Evolutionary conservation across 257 asterid genomes (phyloP).

Genomic region (Echites panduratus): DNA sequence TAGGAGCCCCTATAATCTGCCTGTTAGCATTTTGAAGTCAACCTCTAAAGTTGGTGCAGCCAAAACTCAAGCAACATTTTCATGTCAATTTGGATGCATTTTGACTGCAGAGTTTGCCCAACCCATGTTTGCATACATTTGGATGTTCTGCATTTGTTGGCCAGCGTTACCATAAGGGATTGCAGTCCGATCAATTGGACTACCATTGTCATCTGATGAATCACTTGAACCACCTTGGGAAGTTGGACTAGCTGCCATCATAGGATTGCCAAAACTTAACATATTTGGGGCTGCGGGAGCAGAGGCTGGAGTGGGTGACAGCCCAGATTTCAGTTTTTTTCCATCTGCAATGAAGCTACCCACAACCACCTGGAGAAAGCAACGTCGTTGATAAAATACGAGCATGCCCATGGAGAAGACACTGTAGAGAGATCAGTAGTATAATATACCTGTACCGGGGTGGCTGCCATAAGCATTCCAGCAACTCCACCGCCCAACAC

Average conservation of each 20-base stretch:
- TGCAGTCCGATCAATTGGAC: slow-evolving; percentile 40
- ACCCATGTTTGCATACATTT: slow-evolving; percentile 46
- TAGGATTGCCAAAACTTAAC: slow-evolving; percentile 53
- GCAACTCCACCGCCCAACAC: slow-evolving; percentile 92
- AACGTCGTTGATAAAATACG: not conserved
- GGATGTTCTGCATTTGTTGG: slow-evolving; percentile 47
- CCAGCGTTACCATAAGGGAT: slow-evolving; percentile 38
- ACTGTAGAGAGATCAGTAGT: not conserved
- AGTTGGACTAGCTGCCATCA: slow-evolving; percentile 44
- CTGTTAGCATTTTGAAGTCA: slow-evolving; percentile 6
- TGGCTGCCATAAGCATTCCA: slow-evolving; percentile 76
- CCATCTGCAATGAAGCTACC: slow-evolving; percentile 93
- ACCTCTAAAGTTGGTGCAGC: slow-evolving; percentile 6
- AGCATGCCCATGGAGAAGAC: not conserved
- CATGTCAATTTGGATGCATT: slow-evolving; percentile 39
- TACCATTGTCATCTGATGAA: slow-evolving; percentile 59
- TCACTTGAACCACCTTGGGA: slow-evolving; percentile 67
- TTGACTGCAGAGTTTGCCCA: slow-evolving; percentile 57
- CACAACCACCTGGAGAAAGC: slow-evolving; percentile 53
- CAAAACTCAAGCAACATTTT: not conserved
- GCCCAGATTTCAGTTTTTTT: slow-evolving; percentile 42
- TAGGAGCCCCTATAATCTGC: slow-evolving; percentile 5
- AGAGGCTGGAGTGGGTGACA: slow-evolving; percentile 14
- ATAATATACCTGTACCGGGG: slow-evolving; percentile 63
- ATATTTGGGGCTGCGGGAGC: slow-evolving; percentile 37